A percentile compares a stretch with the other conserved stretches of the same genome.
Evolutionary conservation across 2,329 filamentous ascomycete species (phyloP).

Genomic region (Ascochyta viciae-villosae): DNA sequence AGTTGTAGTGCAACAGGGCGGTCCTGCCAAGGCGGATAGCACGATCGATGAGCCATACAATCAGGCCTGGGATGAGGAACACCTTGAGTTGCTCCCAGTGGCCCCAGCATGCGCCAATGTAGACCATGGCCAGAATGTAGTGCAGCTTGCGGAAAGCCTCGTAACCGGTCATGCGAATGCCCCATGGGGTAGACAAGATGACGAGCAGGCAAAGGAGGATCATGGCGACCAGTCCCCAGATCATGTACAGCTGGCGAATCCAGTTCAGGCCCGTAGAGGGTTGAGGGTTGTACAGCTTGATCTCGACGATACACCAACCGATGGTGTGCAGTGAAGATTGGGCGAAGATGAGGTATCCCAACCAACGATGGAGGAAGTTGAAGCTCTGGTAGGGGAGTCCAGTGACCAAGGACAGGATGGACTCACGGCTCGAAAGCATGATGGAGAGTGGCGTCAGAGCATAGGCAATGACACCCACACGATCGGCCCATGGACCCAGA

Average conservation of each 20-base stretch:
- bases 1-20: constrained; percentile 63
- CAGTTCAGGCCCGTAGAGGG: constrained; percentile 64
- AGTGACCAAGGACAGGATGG: constrained; percentile 71
- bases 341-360: constrained; percentile 74
- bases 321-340: constrained; percentile 75
- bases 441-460: constrained; percentile 76
- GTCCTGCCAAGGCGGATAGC: constrained; percentile 65
- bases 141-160: constrained; percentile 79
- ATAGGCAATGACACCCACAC: constrained; percentile 74
- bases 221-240: constrained; percentile 76
- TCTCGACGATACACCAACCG: constrained; percentile 72
- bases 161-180: constrained; percentile 72
- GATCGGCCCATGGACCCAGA: constrained; percentile 72
- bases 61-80: constrained; percentile 58
- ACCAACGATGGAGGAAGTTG: constrained; percentile 60
- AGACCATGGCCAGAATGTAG: constrained; percentile 75
- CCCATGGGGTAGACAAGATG: constrained; percentile 64
- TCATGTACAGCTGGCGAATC: constrained; percentile 70
- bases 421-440: constrained; percentile 72
- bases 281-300: constrained; percentile 73
- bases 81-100: constrained; percentile 70
- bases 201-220: constrained; percentile 67
- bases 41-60: constrained; percentile 71
- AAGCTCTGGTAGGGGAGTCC: constrained; percentile 79
- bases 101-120: constrained; percentile 77